phyloP scores from a whole-genome alignment of 2,329 filamentous ascomycete genomes.

The Alternaria solani region DNA sequence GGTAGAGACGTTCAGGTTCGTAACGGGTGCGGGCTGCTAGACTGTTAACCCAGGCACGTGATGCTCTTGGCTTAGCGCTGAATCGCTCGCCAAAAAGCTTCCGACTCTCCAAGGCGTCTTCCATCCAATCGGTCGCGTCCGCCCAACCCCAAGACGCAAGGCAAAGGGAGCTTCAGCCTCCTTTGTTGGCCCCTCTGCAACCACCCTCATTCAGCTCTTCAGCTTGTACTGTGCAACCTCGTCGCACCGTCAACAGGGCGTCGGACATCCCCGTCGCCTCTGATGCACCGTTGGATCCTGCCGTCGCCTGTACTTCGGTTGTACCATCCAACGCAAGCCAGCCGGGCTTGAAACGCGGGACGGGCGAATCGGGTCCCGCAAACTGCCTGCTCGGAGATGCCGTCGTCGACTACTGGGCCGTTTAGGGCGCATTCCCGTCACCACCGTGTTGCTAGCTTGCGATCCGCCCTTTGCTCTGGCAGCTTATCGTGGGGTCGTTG shows the following conservation, averaged over 20 bases:
- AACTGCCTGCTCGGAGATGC: constrained; percentile 5
- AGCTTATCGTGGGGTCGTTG: constrained; percentile 8
- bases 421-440: constrained; percentile 5
- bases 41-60: constrained; percentile 13
- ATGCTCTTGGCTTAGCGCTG: constrained; percentile 10
- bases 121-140: constrained; percentile 13
- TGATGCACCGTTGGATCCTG: constrained; percentile 7
- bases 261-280: constrained; percentile 1
- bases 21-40: constrained; percentile 27
- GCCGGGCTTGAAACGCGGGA: constrained; percentile 7
- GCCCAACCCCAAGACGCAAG: constrained; percentile 6
- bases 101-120: constrained; percentile 1
- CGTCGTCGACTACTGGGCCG: constrained; percentile 5
- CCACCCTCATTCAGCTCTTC: neutral
- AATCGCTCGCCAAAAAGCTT: constrained; percentile 5
- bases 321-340: constrained; percentile 4
- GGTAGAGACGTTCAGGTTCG: constrained; percentile 33
- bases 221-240: constrained; percentile 5
- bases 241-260: constrained; percentile 7
- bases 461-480: neutral
- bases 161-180: constrained; percentile 11
- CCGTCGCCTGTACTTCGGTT: constrained; percentile 7
- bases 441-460: neutral
- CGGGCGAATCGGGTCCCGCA: constrained; percentile 5
- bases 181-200: constrained; percentile 10